phyloP scores from a whole-genome alignment of 148 eudicot genomes.

The Beta vulgaris region DNA sequence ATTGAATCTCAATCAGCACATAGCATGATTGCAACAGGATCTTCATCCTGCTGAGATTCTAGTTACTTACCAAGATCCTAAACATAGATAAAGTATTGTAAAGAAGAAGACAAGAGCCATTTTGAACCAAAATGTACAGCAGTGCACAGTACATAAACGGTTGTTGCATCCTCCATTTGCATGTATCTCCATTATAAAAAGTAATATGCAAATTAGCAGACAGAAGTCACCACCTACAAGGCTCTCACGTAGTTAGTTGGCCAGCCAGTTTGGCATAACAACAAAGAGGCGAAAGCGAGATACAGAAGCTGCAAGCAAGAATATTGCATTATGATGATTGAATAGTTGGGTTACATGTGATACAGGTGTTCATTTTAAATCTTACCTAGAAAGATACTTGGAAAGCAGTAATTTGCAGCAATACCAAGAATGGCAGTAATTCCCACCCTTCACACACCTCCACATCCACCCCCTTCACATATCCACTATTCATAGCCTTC shows the following conservation, averaged over 20 bases:
- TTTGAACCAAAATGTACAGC: slow-evolving; percentile 36
- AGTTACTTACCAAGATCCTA: slow-evolving; percentile 38
- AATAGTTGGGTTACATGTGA: not conserved
- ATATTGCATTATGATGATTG: not conserved
- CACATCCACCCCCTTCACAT: too few relatives aligned
- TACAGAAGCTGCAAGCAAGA: slow-evolving; percentile 39
- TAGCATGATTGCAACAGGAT: not conserved
- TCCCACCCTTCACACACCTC: too few relatives aligned
- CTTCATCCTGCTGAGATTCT: not conserved
- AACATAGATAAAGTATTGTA: slow-evolving; percentile 34
- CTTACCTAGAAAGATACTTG: slow-evolving; percentile 38
- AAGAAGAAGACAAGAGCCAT: slow-evolving; percentile 41
- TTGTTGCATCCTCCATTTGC: slow-evolving; percentile 30
- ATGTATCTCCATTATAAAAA: slow-evolving; percentile 34
- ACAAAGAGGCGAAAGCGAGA: slow-evolving; percentile 49
- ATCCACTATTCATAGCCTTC: too few relatives aligned
- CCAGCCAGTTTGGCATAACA: slow-evolving; percentile 45
- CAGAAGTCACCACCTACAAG: slow-evolving; percentile 36
- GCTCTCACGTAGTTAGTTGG: slow-evolving; percentile 30
- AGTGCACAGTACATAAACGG: slow-evolving; percentile 32
- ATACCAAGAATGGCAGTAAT: slow-evolving; percentile 40
- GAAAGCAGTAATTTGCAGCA: slow-evolving; percentile 34
- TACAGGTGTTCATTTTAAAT: not conserved
- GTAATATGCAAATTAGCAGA: slow-evolving; percentile 25
- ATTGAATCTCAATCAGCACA: not conserved